Percentiles rank a stretch among this genome's conserved stretches.
These are phyloP conservation scores for Metschnikowia drakensbergensis DNA, from an alignment of 805 yeast species.

Conservation along the genomic window DNA sequence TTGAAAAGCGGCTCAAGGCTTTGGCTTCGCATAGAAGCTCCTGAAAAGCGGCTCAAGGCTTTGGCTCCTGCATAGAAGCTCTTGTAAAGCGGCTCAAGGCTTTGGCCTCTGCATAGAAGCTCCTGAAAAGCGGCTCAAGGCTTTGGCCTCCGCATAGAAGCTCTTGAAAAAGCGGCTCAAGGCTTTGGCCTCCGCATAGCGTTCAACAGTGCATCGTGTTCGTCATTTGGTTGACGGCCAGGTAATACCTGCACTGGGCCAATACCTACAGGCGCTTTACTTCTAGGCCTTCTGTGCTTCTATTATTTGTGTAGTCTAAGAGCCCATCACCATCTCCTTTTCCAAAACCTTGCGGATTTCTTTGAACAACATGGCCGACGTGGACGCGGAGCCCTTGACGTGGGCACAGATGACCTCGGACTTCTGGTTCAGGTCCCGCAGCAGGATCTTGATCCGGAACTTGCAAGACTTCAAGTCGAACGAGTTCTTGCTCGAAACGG, in stretches of 20 bases:
- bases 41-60: too few species aligned
- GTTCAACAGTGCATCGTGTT: too few species aligned
- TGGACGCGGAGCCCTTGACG: slow-evolving; percentile 60
- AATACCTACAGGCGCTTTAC: neutral
- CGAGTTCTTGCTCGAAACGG: slow-evolving; percentile 57
- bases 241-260: neutral
- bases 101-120: too few species aligned
- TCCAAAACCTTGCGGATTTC: slow-evolving; percentile 64
- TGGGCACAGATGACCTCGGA: slow-evolving; percentile 59
- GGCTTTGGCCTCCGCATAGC: too few species aligned
- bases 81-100: too few species aligned
- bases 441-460: slow-evolving; percentile 51
- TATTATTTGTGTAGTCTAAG: neutral
- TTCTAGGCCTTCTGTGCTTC: too few species aligned
- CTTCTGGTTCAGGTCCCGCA: slow-evolving; percentile 38
- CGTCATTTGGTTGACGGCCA: neutral
- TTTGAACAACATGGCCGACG: slow-evolving; percentile 54
- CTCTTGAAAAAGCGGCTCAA: too few species aligned
- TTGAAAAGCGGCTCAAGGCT: too few species aligned
- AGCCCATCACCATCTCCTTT: slow-evolving; percentile 58
- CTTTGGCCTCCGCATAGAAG: too few species aligned
- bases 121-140: too few species aligned
- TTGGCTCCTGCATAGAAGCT: too few species aligned
- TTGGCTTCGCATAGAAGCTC: too few species aligned
- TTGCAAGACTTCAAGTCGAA: slow-evolving; percentile 61